Conservation (phyloP, 352 stramenopile species). For the Globisporangium recalcitrans region DNA sequence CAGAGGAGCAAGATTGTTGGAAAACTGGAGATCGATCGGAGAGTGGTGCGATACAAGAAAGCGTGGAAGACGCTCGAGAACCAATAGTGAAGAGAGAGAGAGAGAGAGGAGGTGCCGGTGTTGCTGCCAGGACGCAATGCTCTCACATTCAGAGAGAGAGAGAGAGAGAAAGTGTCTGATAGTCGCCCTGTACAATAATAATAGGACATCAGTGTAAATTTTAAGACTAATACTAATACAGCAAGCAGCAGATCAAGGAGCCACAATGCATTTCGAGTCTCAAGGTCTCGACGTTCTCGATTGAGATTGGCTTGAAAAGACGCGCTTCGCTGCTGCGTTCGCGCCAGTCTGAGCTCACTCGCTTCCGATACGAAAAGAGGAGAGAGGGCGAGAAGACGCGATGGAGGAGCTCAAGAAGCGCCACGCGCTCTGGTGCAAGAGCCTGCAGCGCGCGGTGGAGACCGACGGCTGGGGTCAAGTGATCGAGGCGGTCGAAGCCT, state of each 20-base stretch:
- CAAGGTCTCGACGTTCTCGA: not conserved
- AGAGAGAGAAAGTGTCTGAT: not conserved
- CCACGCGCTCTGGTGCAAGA: constrained; percentile 49
- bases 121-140: not conserved
- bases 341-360: not conserved
- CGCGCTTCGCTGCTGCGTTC: not conserved
- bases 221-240: not conserved
- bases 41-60: not conserved
- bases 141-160: not conserved
- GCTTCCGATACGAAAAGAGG: not conserved
- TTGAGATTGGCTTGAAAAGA: not conserved
- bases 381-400: not conserved
- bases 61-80: not conserved
- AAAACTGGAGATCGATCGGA: not conserved
- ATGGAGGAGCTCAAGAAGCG: constrained; percentile 49
- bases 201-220: not conserved
- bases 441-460: constrained; percentile 52
- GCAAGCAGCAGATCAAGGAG: not conserved
- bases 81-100: not conserved
- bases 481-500: constrained; percentile 70
- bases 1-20: not conserved
- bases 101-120: not conserved
- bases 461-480: constrained; percentile 66
- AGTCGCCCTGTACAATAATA: constrained; percentile 7
- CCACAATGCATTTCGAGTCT: not conserved